Evolutionary conservation across 129 eudicot genomes (phyloP), one percentile per base, ranked within the genome.

Genomic region (Escallonia herrerae): DNA sequence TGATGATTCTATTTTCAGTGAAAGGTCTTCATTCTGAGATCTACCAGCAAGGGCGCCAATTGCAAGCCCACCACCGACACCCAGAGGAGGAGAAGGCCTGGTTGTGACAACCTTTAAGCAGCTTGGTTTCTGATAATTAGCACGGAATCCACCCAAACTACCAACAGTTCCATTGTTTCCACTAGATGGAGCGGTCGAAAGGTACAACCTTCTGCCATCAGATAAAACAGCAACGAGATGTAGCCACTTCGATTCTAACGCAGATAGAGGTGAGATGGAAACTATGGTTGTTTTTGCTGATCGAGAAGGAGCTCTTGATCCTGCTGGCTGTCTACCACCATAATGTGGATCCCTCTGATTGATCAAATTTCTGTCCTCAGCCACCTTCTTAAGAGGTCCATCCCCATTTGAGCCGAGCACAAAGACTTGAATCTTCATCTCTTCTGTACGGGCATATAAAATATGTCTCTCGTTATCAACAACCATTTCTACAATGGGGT

Each of bases 161-260:
- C 86, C 89, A 78, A 70, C 77, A 61, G 76, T 53, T 46, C 96
- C 83, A 78, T 67, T 76, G 50, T 64, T 74, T 71, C 95, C 95
- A 60, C 90, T 83, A 66, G 87, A 80, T 47, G 85, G 84, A 68
- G 79, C 67, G 44, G 99, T 94, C 13, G 99, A 79, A 63, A 89
- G 89, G 76, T 89, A 94, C 99, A 94, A 83, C 58, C 99, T 89
- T 71, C 97, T 83, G 64, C 99, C 99, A 82, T 94, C 99, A 39
- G 99, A 89, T 75, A 94, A 73, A 71, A 94, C 87, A 64, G 93
- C 99, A 65, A 86, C 97, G 61, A 94, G 97, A 77, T 94, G 99
- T 46, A 94, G 78, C 83, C 86, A 82, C 75, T 94, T 94, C 64
- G 99, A 94, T 56, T 94, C 99, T 70, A 89, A 73, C 39, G 84